Evolutionary conservation across 2,329 filamentous ascomycete genomes (phyloP).

Genomic region (Colletotrichum phormii): DNA sequence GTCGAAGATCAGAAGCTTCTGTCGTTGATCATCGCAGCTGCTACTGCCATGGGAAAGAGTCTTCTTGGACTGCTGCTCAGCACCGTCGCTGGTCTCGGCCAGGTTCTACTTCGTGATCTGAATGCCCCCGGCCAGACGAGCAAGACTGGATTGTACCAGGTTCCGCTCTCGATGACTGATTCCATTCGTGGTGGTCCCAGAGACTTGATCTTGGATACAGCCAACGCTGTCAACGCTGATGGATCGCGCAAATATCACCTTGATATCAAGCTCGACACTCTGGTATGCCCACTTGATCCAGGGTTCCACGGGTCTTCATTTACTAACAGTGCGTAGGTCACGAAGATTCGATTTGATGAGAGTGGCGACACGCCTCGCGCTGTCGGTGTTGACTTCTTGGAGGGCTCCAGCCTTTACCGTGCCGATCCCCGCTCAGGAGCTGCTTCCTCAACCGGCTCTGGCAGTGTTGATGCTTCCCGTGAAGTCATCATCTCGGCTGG

Average conservation of each 20-base stretch:
- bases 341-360: constrained; percentile 51
- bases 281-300: background rate
- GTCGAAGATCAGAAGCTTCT: constrained; percentile 30
- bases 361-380: constrained; percentile 45
- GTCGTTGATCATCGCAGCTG: constrained; percentile 42
- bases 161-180: constrained; percentile 20
- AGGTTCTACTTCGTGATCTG: constrained; percentile 43
- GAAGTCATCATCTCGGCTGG: constrained; percentile 64
- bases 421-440: constrained; percentile 53
- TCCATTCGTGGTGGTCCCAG: constrained; percentile 17
- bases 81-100: constrained; percentile 40
- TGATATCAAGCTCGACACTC: constrained; percentile 40
- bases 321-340: constrained; percentile 39
- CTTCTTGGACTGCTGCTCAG: constrained; percentile 36
- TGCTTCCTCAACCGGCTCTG: constrained; percentile 15
- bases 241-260: constrained; percentile 42
- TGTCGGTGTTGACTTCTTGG: constrained; percentile 47
- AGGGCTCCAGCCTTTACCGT: constrained; percentile 53
- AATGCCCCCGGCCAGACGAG: constrained; percentile 36
- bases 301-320: constrained; percentile 22
- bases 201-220: constrained; percentile 22
- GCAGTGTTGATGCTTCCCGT: constrained; percentile 40
- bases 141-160: constrained; percentile 14
- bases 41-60: constrained; percentile 42
- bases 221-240: constrained; percentile 24